A percentile compares a stretch with the other conserved stretches of the same genome.
Evolutionary conservation across 1,139 yeast species (phyloP).

Genomic region (Yamadazyma membranifaciens): DNA sequence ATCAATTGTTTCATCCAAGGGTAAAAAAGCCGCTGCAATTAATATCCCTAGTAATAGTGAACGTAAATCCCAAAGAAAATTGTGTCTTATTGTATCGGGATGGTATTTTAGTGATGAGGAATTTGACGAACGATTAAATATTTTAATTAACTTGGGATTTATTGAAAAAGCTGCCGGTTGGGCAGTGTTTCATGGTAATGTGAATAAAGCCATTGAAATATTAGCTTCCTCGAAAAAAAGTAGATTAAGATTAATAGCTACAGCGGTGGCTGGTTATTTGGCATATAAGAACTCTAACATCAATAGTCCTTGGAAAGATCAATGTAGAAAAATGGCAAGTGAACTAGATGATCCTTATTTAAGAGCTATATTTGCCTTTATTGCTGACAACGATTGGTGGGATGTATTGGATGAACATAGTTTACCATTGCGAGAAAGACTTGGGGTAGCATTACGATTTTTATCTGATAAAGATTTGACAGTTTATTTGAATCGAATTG

Average conservation of each 20-base stretch:
- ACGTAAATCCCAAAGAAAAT: slow-evolving; percentile 62
- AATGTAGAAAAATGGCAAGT: slow-evolving; percentile 82
- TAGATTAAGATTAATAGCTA: slow-evolving; percentile 73
- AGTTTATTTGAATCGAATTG: slow-evolving; percentile 64
- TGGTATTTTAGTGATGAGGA: slow-evolving; percentile 85
- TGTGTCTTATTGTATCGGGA: slow-evolving; percentile 84
- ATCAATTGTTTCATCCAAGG: slow-evolving; percentile 41
- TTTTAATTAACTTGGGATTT: slow-evolving; percentile 57
- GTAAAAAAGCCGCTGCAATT: slow-evolving; percentile 45
- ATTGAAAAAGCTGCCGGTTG: slow-evolving; percentile 95
- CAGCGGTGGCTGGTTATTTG: slow-evolving; percentile 91
- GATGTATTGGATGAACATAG: slow-evolving; percentile 91
- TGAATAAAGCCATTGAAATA: slow-evolving; percentile 74
- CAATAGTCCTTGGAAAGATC: slow-evolving; percentile 93
- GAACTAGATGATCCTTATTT: slow-evolving; percentile 88
- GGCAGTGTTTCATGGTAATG: slow-evolving; percentile 95
- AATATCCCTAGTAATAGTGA: slow-evolving; percentile 49
- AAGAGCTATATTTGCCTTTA: slow-evolving; percentile 88
- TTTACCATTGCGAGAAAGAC: slow-evolving; percentile 79
- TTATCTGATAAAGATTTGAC: slow-evolving; percentile 75
- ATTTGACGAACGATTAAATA: slow-evolving; percentile 65
- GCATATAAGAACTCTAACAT: slow-evolving; percentile 61
- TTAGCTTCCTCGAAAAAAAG: slow-evolving; percentile 60
- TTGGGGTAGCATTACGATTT: slow-evolving; percentile 88
- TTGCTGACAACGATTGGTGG: slow-evolving; percentile 96